Evolutionary conservation across 83 land plant species (phyloP).

Genomic region (Diphasiastrum complanatum): DNA sequence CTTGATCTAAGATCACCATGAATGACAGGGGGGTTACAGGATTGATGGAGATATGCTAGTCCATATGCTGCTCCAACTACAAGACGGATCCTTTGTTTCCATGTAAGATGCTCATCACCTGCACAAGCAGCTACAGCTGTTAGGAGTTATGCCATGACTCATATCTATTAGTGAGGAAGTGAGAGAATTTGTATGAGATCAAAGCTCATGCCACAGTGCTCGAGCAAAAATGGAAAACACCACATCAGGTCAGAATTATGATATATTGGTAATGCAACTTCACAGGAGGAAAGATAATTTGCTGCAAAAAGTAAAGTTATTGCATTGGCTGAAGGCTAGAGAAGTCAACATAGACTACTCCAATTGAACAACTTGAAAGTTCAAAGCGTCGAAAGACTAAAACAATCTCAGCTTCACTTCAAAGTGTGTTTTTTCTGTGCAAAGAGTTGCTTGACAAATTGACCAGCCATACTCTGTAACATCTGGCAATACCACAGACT

Average conservation of each 20-base stretch:
- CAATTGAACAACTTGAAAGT: too few relatives aligned
- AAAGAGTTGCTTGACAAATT: too few relatives aligned
- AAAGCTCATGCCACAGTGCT: too few relatives aligned
- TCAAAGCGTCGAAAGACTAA: too few relatives aligned
- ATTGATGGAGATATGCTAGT: slow-evolving; percentile 22
- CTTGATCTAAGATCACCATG: slow-evolving; percentile 27
- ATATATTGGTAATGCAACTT: not conserved
- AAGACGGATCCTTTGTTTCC: slow-evolving; percentile 28
- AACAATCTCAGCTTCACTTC: too few relatives aligned
- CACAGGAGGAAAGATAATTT: not conserved
- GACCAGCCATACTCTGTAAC: too few relatives aligned
- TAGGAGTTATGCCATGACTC: not conserved
- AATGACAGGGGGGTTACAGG: slow-evolving; percentile 33
- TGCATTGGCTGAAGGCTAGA: too few relatives aligned
- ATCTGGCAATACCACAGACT: slow-evolving; percentile 9
- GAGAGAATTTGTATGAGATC: not conserved
- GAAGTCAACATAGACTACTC: too few relatives aligned
- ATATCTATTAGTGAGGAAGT: not conserved
- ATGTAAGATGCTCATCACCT: slow-evolving; percentile 26
- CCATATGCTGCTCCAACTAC: slow-evolving; percentile 29
- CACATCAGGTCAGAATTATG: not conserved
- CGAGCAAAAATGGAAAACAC: not conserved
- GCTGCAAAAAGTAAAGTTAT: too few relatives aligned
- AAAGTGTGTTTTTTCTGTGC: too few relatives aligned
- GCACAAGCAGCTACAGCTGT: not conserved